Percentiles rank a stretch among this genome's conserved stretches.
Conservation (phyloP, 2,329 filamentous ascomycete species). For the Boeremia exigua region DNA sequence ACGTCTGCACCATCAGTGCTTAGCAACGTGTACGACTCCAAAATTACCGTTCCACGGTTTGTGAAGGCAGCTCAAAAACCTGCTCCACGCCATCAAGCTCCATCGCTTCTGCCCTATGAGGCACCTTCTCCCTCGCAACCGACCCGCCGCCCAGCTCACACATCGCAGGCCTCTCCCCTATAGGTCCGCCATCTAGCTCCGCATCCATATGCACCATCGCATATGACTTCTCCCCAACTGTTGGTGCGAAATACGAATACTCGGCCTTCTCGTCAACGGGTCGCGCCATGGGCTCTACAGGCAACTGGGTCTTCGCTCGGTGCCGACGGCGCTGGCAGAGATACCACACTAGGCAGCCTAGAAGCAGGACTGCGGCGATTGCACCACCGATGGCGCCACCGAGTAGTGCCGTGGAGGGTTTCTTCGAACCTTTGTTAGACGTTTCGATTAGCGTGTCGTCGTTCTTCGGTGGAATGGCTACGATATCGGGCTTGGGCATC, state of each 20-base stretch:
- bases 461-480: slow-evolving; percentile 28
- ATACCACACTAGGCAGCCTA: not conserved
- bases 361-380: not conserved
- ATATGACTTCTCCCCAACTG: not conserved
- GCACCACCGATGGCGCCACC: not conserved
- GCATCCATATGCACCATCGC: not conserved
- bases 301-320: not conserved
- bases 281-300: not conserved
- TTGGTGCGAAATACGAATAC: not conserved
- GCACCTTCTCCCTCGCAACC: not conserved
- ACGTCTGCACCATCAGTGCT: no score
- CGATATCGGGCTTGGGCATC: slow-evolving; percentile 23
- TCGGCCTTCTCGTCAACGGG: not conserved
- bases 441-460: not conserved
- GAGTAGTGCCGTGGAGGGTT: not conserved
- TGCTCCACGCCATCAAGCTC: not conserved
- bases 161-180: not conserved
- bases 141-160: not conserved
- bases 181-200: not conserved
- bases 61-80: not conserved
- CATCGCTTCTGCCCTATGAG: not conserved
- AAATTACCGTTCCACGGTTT: not conserved
- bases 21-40: no score
- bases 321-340: not conserved
- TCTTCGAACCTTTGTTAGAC: not conserved